These are phyloP conservation scores for Rhodotorula kratochvilovae DNA, from an alignment of 768 basidiomycete species.

Conservation along the genomic window DNA sequence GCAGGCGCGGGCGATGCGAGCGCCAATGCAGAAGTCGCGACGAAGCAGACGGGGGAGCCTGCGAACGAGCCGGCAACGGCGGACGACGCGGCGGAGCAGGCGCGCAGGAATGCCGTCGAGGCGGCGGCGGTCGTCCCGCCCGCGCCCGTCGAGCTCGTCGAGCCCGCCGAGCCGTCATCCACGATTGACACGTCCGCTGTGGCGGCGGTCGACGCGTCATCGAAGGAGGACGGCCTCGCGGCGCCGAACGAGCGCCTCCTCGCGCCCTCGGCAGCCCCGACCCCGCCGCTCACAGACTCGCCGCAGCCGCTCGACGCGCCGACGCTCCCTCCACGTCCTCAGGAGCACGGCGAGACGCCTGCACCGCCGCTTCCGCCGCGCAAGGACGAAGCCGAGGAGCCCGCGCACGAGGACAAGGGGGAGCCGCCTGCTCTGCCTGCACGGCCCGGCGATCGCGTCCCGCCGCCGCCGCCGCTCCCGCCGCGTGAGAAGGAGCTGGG, in stretches of 20 bases:
- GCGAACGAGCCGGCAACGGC: too few species aligned
- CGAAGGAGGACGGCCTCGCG: too few species aligned
- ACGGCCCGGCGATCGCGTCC: not conserved
- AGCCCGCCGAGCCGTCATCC: not conserved
- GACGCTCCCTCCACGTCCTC: not conserved
- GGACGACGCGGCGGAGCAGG: not conserved
- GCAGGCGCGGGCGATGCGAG: not conserved
- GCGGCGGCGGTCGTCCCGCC: not conserved
- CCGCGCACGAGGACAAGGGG: not conserved
- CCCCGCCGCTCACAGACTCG: too few species aligned
- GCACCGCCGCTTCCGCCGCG: not conserved
- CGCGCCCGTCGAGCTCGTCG: not conserved
- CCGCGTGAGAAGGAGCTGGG: not conserved
- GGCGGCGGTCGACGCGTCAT: too few species aligned
- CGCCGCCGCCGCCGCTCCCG: not conserved
- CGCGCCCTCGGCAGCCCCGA: not conserved
- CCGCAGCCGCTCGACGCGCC: not conserved
- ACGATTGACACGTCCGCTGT: too few species aligned
- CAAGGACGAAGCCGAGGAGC: not conserved
- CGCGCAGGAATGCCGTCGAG: not conserved
- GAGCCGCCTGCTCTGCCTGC: not conserved
- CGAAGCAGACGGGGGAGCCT: too few species aligned
- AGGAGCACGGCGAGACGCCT: not conserved
- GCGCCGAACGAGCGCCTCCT: not conserved
- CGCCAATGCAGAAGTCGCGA: too few species aligned